Base-by-base conservation (phyloP, 768 basidiomycete species). In the Auriscalpium vulgare region DNA sequence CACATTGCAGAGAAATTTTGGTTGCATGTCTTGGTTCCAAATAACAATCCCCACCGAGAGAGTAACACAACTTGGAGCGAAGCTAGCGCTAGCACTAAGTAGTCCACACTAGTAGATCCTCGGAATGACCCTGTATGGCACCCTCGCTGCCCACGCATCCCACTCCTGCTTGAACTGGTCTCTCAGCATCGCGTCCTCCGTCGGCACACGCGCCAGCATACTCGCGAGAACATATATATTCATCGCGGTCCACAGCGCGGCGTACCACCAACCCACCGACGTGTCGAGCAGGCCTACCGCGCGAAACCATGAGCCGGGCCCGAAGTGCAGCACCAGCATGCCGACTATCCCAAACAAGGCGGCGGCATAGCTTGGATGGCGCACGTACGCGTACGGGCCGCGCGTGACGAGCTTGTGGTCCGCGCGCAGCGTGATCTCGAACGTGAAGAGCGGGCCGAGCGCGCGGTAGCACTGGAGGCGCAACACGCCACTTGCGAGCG, bases 301-400 rank as follows among this genome's bases (percentile, higher is more conserved):
- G 7, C 21, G 46, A 51, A 44, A 52, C 61, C 61, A 62, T 36
- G 59, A 57, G 43, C 59, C 61, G 4, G 61, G 61, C 4, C 61
- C 61, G 37, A 57, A 60, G 17, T 56, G 51, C 11, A 56, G 51
- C 37, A 62, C 50, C 11, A 62, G n/a, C 23, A 52, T 59, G 45
- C 62, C 61, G 19, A 48, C 23, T 16, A 62, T 40, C 37, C 51
- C 62, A 19, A 62, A 55, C 36, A 63, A 37, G 7, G 55, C 45
- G 13, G 61, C 61, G 49, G 54, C 55, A 54, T 65, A 65, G 46
- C 56, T 57, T 17, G 65, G 65, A 23, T 66, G 65, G 35, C 65
- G 64, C 40, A 66, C 65, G 36, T 53, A 58, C 14, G 47, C 21
- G 35, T 66, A 66, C 11, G 65, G 65, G n/a, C 62, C 64, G n/a